Evolutionary conservation across 768 basidiomycete genomes (phyloP), one percentile per base, ranked within the genome.

Genomic region (Solioccasus polychromus): DNA sequence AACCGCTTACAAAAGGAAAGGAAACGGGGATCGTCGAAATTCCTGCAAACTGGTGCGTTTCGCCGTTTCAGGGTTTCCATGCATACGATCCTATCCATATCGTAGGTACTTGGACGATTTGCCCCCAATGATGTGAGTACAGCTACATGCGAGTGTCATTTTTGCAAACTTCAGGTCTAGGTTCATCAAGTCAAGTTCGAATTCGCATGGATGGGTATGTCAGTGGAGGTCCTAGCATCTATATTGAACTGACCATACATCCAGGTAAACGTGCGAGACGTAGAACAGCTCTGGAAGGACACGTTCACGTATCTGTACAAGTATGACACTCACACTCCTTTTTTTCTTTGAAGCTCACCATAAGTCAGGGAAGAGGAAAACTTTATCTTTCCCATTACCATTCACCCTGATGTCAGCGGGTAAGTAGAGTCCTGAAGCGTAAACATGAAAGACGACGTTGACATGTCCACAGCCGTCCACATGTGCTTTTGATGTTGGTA

Each of bases 351-450:
- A 14, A 35, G n/a, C 18, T 39, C n/a, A 51, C 19, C 43, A 48
- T 39, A 29, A 52, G 32, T 22, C 44, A 78, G 79, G 35, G 80
- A 82, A 50, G 78, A 83, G 61, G 75, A 78, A 52, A 73, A 78
- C 59, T 82, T 84, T 46, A 74, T 82, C n/a, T 83, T 86, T 54
- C 85, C 85, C 0, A 76, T 88, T 46, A 88, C 86, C 2, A 85
- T 90, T 31, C 87, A 88, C 54, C 86, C 87, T 1, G 85, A 88
- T 53, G 83, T 85, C 19, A 80, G 80, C 57, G 84, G 84, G 76
- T 77, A 63, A 54, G 77, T 59, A 15, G 28, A 26, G 36, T 22
- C 41, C 42, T n/a, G n/a, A n/a, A n/a, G 22, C 30, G 14, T 26
- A 24, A 6, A 11, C n/a, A 23, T 36, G 14, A 24, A 34, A 38